phyloP scores from a whole-genome alignment of 1,284 basidiomycete species.

The Fomitopsis betulina region DNA sequence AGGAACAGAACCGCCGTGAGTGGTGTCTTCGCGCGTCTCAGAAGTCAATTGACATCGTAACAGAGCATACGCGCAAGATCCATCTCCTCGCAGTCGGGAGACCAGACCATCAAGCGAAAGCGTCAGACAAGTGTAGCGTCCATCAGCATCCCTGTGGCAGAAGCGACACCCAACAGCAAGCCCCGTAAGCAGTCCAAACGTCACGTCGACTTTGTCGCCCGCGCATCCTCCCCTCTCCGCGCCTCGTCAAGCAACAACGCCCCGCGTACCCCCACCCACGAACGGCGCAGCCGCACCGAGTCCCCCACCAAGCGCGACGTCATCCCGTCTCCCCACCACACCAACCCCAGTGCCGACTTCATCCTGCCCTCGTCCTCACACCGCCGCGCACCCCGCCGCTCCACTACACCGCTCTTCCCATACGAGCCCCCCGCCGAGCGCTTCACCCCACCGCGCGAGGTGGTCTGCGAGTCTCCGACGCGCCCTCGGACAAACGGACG shows the following conservation, averaged over 20 bases:
- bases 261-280: slow-evolving; percentile 21
- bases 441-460: slow-evolving; percentile 65
- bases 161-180: slow-evolving; percentile 55
- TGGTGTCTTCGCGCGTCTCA: neutral
- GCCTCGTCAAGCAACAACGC: slow-evolving; percentile 4
- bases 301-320: slow-evolving; percentile 28
- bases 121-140: slow-evolving; percentile 13
- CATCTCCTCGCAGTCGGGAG: neutral
- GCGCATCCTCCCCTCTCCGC: slow-evolving; percentile 28
- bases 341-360: slow-evolving; percentile 49
- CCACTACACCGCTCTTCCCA: slow-evolving; percentile 46
- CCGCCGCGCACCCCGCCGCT: slow-evolving; percentile 22
- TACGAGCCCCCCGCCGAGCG: slow-evolving; percentile 63
- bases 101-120: slow-evolving; percentile 32
- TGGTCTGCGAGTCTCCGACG: slow-evolving; percentile 33
- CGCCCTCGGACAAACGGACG: slow-evolving; percentile 34
- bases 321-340: slow-evolving; percentile 40
- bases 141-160: slow-evolving; percentile 9
- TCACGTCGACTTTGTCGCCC: slow-evolving; percentile 17
- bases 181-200: slow-evolving; percentile 49
- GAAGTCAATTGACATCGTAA: slow-evolving; percentile 12
- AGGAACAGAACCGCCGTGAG: slow-evolving; percentile 17
- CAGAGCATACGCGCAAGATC: neutral
- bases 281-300: slow-evolving; percentile 24
- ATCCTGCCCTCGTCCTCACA: slow-evolving; percentile 31